Evolutionary conservation across 257 asterid species (phyloP).

Genomic region (Schizonepeta tenuifolia): DNA sequence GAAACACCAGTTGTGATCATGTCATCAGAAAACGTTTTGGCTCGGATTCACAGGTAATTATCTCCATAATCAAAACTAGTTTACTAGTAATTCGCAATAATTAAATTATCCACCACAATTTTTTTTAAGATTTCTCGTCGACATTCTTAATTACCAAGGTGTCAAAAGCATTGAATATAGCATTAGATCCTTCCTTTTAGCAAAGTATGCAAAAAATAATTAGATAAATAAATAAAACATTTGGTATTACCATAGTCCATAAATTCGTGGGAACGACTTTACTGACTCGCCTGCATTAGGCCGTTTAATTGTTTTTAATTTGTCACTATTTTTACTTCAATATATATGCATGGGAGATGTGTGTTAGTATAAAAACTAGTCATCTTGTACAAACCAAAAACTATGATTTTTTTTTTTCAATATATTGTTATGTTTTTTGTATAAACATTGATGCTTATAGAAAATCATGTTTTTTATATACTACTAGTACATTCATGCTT

Average conservation of each 20-base stretch:
- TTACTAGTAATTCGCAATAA: background rate
- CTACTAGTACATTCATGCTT: too few species aligned
- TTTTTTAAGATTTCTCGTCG: background rate
- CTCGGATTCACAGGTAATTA: slow-evolving; percentile 70
- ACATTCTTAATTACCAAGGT: background rate
- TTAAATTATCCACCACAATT: slow-evolving; percentile 22
- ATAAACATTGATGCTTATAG: too few species aligned
- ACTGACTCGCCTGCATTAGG: background rate
- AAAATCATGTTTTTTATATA: too few species aligned
- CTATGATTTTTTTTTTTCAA: too few species aligned
- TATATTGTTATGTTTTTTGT: too few species aligned
- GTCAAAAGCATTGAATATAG: background rate
- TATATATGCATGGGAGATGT: too few species aligned
- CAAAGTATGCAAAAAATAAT: background rate
- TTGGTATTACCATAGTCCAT: slow-evolving; percentile 7
- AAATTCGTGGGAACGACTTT: background rate
- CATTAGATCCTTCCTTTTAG: too few species aligned
- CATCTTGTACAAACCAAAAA: too few species aligned
- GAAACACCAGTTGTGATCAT: slow-evolving; percentile 89
- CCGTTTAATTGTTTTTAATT: background rate
- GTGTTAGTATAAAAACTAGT: too few species aligned
- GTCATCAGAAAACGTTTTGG: slow-evolving; percentile 83
- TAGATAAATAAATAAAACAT: background rate
- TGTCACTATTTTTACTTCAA: background rate
- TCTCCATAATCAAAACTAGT: background rate